phyloP scores from a whole-genome alignment of 225 moss, liverwort and hornwort genomes.

The Sphagnum tenellum region DNA sequence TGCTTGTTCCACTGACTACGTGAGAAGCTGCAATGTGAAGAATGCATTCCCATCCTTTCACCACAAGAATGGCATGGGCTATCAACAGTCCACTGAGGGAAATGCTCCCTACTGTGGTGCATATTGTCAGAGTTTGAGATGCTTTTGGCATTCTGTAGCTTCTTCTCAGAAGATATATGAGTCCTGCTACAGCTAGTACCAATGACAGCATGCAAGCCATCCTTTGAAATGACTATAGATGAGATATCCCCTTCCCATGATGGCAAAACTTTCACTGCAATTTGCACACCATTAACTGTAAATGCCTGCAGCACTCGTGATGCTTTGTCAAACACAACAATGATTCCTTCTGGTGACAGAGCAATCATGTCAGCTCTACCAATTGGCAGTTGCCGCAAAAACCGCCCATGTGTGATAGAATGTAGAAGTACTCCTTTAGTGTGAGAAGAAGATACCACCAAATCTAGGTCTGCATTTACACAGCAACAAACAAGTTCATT shows the following conservation, averaged over 20 bases:
- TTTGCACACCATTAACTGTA: slow-evolving; percentile 75
- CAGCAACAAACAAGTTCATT: slow-evolving; percentile 79
- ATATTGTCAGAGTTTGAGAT: slow-evolving; percentile 10
- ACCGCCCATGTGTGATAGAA: slow-evolving; percentile 73
- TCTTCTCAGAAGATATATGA: background rate
- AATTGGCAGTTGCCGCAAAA: slow-evolving; percentile 73
- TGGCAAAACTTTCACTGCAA: slow-evolving; percentile 63
- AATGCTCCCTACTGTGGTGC: slow-evolving; percentile 33
- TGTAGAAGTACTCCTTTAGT: slow-evolving; percentile 82
- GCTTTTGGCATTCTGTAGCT: slow-evolving; percentile 45
- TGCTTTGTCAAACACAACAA: slow-evolving; percentile 59
- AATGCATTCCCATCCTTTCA: slow-evolving; percentile 23
- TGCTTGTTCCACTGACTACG: background rate
- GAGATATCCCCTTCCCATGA: slow-evolving; percentile 81
- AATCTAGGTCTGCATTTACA: slow-evolving; percentile 84
- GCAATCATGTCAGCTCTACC: slow-evolving; percentile 74
- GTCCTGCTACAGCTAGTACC: slow-evolving; percentile 57
- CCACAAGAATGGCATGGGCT: slow-evolving; percentile 34
- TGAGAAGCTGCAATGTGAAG: slow-evolving; percentile 18
- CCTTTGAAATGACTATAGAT: slow-evolving; percentile 66
- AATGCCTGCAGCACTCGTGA: slow-evolving; percentile 70
- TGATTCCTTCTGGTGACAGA: slow-evolving; percentile 77
- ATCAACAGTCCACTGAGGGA: slow-evolving; percentile 34
- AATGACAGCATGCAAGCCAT: slow-evolving; percentile 73
- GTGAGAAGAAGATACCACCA: slow-evolving; percentile 76